phyloP scores from a whole-genome alignment of 2,329 filamentous ascomycete species.

The Aspergillus texensis region DNA sequence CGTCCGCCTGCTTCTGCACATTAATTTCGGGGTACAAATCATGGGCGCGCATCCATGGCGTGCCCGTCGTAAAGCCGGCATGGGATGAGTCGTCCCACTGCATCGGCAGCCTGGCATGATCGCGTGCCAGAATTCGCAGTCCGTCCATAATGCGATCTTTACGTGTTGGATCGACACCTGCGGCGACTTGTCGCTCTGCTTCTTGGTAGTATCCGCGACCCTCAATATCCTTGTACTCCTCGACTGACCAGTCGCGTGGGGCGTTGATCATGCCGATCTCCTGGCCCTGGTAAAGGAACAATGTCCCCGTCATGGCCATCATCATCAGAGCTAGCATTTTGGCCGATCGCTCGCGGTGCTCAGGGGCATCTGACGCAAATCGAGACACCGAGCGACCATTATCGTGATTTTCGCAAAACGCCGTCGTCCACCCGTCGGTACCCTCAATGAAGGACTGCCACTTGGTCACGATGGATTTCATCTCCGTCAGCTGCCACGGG shows the following conservation, averaged over 20 bases:
- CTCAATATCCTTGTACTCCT: constrained; percentile 48
- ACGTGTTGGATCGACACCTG: constrained; percentile 15
- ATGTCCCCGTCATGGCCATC: constrained; percentile 53
- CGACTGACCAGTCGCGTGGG: constrained; percentile 52
- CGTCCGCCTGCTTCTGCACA: constrained; percentile 55
- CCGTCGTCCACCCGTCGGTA: constrained; percentile 56
- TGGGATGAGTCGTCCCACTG: constrained; percentile 62
- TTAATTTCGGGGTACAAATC: constrained; percentile 45
- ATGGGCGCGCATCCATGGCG: constrained; percentile 64
- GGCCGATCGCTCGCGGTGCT: constrained; percentile 50
- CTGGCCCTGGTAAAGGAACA: constrained; percentile 63
- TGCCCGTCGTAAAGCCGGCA: constrained; percentile 63
- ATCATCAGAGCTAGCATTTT: constrained; percentile 59
- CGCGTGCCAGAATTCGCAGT: constrained; percentile 58
- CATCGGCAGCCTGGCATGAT: constrained; percentile 69
- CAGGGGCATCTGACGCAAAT: constrained; percentile 53
- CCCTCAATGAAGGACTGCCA: constrained; percentile 58
- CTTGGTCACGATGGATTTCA: constrained; percentile 54
- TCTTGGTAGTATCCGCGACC: constrained; percentile 52
- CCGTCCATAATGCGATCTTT: constrained; percentile 23
- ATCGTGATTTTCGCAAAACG: constrained; percentile 68
- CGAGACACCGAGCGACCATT: constrained; percentile 60
- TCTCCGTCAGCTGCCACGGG: constrained; percentile 49
- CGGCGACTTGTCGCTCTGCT: constrained; percentile 38
- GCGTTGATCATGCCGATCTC: constrained; percentile 64